These are phyloP conservation scores for Kodamaea fukazawae DNA, from an alignment of 805 yeast species.

Conservation along the genomic window DNA sequence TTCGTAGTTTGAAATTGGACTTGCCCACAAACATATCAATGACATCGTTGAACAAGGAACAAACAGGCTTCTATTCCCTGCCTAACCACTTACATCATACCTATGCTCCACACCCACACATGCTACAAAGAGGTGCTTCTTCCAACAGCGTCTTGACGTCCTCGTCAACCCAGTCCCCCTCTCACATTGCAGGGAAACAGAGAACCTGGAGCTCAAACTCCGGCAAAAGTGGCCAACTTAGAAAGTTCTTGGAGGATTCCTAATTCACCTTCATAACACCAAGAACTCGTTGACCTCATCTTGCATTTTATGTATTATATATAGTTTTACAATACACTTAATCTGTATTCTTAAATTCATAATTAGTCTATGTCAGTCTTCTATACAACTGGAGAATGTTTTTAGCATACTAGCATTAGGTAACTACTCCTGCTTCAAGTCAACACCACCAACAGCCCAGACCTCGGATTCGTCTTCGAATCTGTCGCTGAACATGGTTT, in stretches of 20 bases:
- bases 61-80: constrained; percentile 4
- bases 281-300: not conserved
- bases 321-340: not conserved
- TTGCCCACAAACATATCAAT: constrained; percentile 43
- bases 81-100: not conserved
- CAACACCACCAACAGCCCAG: constrained; percentile 83
- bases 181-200: not conserved
- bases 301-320: not conserved
- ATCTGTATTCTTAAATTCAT: not conserved
- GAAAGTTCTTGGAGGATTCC: constrained; percentile 14
- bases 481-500: constrained; percentile 78
- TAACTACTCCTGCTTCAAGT: constrained; percentile 22
- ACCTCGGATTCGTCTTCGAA: constrained; percentile 84
- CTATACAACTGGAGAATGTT: too few relatives aligned
- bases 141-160: constrained; percentile 4
- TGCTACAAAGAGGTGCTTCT: constrained; percentile 34
- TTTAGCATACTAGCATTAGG: too few relatives aligned
- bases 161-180: constrained; percentile 1
- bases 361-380: too few relatives aligned
- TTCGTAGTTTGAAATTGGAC: constrained; percentile 49
- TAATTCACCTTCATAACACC: not conserved
- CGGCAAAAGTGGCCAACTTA: constrained; percentile 21
- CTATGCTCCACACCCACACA: constrained; percentile 7
- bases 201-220: constrained; percentile 17
- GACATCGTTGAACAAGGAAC: constrained; percentile 11